Evolutionary conservation across 306 rosid species (phyloP).

Genomic region (Malus fusca): DNA sequence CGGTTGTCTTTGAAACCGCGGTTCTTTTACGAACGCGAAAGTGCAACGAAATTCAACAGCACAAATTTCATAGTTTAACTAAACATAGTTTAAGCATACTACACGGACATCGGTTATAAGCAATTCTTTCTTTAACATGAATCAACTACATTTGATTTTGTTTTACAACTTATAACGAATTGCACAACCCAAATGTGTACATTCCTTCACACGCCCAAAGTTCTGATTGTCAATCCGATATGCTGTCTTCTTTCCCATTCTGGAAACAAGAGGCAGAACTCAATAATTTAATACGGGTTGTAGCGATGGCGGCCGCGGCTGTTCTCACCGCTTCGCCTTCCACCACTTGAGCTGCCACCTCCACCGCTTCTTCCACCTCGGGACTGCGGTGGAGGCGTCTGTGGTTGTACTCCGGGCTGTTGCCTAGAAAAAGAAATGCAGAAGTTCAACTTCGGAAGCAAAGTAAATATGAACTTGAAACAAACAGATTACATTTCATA

Average conservation of each 20-base stretch:
- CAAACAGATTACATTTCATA: not conserved
- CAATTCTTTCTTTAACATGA: not conserved
- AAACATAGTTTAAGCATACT: not conserved
- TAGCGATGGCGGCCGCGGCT: slow-evolving; percentile 43
- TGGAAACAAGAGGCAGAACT: not conserved
- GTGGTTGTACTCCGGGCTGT: slow-evolving; percentile 46
- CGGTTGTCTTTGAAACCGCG: too few species aligned
- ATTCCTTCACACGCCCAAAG: not conserved
- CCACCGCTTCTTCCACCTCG: slow-evolving; percentile 38
- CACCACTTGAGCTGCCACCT: slow-evolving; percentile 39
- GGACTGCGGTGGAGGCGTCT: slow-evolving; percentile 18
- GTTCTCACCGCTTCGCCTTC: slow-evolving; percentile 33
- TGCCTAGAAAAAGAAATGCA: slow-evolving; percentile 33
- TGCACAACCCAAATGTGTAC: not conserved
- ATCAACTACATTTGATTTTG: not conserved
- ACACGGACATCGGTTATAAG: not conserved
- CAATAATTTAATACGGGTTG: slow-evolving; percentile 45
- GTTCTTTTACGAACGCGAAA: too few species aligned
- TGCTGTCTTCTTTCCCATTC: not conserved
- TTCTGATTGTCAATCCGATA: not conserved
- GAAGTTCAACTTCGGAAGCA: slow-evolving; percentile 3
- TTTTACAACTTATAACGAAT: not conserved
- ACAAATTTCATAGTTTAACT: not conserved
- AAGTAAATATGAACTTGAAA: not conserved
- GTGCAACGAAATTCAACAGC: not conserved